Conservation (phyloP, 2,329 filamentous ascomycete genomes). For the Cladophialophora immunda region DNA sequence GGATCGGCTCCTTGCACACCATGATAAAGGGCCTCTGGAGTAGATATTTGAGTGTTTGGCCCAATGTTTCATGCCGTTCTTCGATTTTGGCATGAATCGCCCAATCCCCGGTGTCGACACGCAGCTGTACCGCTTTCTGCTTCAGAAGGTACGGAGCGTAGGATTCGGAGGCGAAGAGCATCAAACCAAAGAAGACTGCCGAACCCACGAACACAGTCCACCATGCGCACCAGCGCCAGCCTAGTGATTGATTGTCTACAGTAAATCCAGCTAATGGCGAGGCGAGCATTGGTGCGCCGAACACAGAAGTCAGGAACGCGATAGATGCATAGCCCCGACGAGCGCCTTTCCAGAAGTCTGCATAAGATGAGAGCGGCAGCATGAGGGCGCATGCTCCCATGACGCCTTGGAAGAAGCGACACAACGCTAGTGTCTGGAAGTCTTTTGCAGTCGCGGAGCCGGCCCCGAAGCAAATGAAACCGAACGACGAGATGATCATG, state of each 20-base stretch:
- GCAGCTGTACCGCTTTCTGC: background rate
- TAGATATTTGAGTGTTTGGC: background rate
- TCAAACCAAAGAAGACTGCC: background rate
- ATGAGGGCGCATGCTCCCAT: background rate
- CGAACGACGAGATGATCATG: background rate
- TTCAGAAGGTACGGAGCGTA: slow-evolving; percentile 5
- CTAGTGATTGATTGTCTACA: background rate
- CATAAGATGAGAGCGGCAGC: background rate
- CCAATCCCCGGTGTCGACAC: background rate
- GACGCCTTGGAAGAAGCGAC: slow-evolving; percentile 2
- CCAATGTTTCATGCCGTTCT: background rate
- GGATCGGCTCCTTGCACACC: slow-evolving; percentile 53
- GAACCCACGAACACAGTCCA: background rate
- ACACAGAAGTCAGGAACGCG: background rate
- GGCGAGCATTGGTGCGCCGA: background rate
- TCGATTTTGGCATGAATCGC: slow-evolving; percentile 4
- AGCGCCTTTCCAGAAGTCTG: background rate
- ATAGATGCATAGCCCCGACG: background rate
- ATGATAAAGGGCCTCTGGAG: slow-evolving; percentile 54
- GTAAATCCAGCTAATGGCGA: background rate
- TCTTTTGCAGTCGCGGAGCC: background rate
- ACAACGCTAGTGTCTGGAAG: background rate
- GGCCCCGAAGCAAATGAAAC: background rate
- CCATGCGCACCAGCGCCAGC: slow-evolving; percentile 4
- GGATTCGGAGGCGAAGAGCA: background rate